These are phyloP conservation scores for Aspergillus sparsus DNA, from an alignment of 495 filamentous ascomycete genomes.

Conservation along the genomic window DNA sequence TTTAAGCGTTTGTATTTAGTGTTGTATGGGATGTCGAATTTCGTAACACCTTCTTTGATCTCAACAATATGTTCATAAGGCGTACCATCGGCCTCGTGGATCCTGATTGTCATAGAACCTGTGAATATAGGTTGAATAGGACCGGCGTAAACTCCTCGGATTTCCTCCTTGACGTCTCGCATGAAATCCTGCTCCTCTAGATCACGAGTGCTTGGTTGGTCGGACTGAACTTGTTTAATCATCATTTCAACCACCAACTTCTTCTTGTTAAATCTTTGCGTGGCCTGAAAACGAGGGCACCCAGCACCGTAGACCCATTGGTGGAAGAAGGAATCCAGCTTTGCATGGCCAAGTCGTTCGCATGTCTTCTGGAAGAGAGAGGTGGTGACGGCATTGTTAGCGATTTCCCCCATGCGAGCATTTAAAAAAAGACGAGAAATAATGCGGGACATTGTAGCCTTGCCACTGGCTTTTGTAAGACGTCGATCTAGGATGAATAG, in stretches of 20 bases:
- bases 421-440: slow-evolving; percentile 78
- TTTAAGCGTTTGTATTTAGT: slow-evolving; percentile 99
- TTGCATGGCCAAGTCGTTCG: slow-evolving; percentile 82
- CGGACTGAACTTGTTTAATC: slow-evolving; percentile 76
- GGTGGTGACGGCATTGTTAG: slow-evolving; percentile 71
- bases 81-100: slow-evolving; percentile 97
- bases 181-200: slow-evolving; percentile 71
- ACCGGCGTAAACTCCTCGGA: slow-evolving; percentile 67
- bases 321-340: slow-evolving; percentile 82
- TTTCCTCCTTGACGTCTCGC: slow-evolving; percentile 78
- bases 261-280: slow-evolving; percentile 95
- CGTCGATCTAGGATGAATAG: slow-evolving; percentile 91
- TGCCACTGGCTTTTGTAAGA: slow-evolving; percentile 81
- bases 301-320: slow-evolving; percentile 91
- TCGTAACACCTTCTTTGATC: slow-evolving; percentile 79
- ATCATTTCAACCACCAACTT: slow-evolving; percentile 91
- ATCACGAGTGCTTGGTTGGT: slow-evolving; percentile 50
- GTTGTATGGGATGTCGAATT: slow-evolving; percentile 95
- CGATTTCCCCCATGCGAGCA: slow-evolving; percentile 73
- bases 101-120: slow-evolving; percentile 94
- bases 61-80: slow-evolving; percentile 98
- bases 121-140: slow-evolving; percentile 78
- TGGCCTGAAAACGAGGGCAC: slow-evolving; percentile 81
- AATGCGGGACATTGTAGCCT: slow-evolving; percentile 79
- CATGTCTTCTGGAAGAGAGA: slow-evolving; percentile 75